Base-by-base conservation (phyloP, 2,329 filamentous ascomycete species). In the Xylariaceae sp. region DNA sequence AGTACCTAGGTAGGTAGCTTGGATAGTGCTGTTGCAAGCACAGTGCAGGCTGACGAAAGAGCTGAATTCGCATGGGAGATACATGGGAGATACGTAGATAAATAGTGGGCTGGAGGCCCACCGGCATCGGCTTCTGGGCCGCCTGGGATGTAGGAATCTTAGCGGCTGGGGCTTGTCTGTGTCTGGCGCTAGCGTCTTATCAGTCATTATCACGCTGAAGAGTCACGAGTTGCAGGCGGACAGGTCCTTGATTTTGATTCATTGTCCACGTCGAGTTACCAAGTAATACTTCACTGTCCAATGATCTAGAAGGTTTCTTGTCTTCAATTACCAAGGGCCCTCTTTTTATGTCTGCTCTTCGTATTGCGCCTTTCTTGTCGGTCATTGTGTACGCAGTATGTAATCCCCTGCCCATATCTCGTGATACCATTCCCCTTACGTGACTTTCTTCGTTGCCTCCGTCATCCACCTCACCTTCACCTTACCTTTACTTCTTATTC, bases 191-290 rank as follows among this genome's bases (percentile, higher is more conserved):
- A 48, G 49, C 41, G 54, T 45, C 64, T 67, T 69, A 67, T 67
- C 65, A 64, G 21, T 34, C 14, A 56, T 65, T 66, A 69, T 68
- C 65, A 67, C 61, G 63, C 60, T 62, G 51, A 62, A 65, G 62
- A 68, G 67, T 69, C 65, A 68, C 67, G 65, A 61, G 67, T 62
- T 57, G 60, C 60, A 41, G 59, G 43, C 19, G 11, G 50, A 34
- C 48, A 34, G 40, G 46, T 56, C 55, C 43, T 49, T 48, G 47
- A 62, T 66, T 58, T 64, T 66, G n/a, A n/a, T n/a, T 60, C 60
- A 64, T 66, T 66, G 66, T 65, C 62, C 65, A 61, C 59, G 46
- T 44, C 17, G 14, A 34, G 50, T n/a, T n/a, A n/a, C n/a, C n/a
- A n/a, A n/a, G n/a, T n/a, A n/a, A n/a, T n/a, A n/a, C n/a, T n/a